Percentiles rank a stretch among this genome's conserved stretches.
phyloP scores from a whole-genome alignment of 73 alveolate species.

The Paramecium biaurelia region DNA sequence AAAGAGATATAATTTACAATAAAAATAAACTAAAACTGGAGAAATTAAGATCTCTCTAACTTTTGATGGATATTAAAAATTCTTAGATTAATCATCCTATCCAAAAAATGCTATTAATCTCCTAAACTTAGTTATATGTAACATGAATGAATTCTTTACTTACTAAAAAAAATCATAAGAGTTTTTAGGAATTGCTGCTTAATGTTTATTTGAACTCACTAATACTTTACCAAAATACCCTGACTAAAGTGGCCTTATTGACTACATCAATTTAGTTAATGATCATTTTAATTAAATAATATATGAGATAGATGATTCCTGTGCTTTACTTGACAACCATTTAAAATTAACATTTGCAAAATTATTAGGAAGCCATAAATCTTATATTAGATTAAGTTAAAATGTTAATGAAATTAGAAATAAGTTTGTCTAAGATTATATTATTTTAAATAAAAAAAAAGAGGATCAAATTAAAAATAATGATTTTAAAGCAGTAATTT shows the following conservation, averaged over 20 bases:
- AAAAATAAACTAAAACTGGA: background rate
- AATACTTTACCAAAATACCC: conserved; percentile 5
- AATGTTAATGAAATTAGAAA: background rate
- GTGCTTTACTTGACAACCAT: background rate
- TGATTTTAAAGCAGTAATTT: background rate
- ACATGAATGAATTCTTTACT: background rate
- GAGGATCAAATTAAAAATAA: background rate
- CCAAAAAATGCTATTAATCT: background rate
- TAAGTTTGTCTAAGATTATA: background rate
- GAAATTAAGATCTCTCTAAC: background rate
- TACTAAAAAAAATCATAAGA: background rate
- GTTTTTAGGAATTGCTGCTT: background rate
- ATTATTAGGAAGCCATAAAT: background rate
- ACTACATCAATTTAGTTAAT: background rate
- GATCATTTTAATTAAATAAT: background rate
- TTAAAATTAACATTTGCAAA: background rate
- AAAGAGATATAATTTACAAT: background rate
- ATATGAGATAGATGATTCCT: background rate
- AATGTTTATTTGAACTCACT: background rate
- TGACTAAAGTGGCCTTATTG: background rate
- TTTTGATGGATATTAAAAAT: background rate
- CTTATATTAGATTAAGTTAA: background rate
- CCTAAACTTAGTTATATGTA: background rate
- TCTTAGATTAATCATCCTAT: background rate
- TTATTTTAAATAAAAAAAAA: background rate